These are phyloP conservation scores for Dictyostelium purpureum DNA, from an alignment of 78 protist genomes.

Conservation along the genomic window DNA sequence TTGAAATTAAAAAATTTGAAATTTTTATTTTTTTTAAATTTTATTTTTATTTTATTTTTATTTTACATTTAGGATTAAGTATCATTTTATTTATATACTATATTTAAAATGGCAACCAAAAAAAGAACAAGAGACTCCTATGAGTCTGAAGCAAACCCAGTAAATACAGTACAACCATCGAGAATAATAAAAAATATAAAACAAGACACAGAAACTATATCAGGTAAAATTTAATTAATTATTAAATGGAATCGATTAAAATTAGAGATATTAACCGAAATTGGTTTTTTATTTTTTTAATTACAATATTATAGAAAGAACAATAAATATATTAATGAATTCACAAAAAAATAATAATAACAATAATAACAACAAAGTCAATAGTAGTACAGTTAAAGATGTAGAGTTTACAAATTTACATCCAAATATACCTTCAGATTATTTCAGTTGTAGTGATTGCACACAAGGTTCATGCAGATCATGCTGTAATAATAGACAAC, in stretches of 20 bases:
- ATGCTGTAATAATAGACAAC: not conserved
- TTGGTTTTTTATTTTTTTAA: not conserved
- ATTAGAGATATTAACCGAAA: not conserved
- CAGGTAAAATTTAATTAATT: not conserved
- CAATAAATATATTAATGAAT: conserved; percentile 13
- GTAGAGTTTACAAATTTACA: not conserved
- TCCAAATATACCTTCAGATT: conserved; percentile 15
- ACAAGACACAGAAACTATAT: not conserved
- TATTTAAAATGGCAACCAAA: not conserved
- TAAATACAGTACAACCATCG: not conserved
- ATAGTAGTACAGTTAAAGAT: not conserved
- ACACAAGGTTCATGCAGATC: not conserved
- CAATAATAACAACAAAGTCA: not conserved
- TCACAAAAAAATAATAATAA: not conserved
- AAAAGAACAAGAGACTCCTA: conserved; percentile 14
- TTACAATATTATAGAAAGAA: not conserved
- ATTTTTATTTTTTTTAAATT: not conserved
- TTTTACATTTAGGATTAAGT: not conserved
- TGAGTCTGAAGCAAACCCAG: no score
- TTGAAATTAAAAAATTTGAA: no score
- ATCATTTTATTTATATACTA: not conserved
- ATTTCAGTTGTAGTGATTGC: not conserved
- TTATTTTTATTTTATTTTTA: not conserved
- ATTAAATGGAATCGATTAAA: not conserved
- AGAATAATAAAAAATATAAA: conserved; percentile 1